phyloP scores from a whole-genome alignment of 1,284 basidiomycete species.

The Microbotryum silenes-acaulis region DNA sequence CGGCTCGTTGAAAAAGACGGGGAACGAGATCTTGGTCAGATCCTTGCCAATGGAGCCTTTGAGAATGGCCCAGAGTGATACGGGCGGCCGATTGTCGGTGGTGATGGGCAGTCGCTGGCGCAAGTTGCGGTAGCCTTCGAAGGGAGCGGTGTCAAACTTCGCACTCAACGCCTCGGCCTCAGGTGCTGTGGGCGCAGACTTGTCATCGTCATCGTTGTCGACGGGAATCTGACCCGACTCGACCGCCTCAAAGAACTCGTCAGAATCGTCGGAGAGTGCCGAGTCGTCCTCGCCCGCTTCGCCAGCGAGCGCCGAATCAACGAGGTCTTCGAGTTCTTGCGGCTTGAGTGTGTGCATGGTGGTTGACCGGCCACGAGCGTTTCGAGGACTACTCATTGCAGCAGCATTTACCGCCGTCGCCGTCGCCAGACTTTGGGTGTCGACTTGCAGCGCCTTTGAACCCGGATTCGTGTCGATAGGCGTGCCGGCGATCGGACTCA shows the following conservation, averaged over 20 bases:
- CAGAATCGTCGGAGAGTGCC: constrained; percentile 70
- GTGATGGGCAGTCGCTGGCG: constrained; percentile 61
- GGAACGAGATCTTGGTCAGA: constrained; percentile 73
- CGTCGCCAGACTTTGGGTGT: not conserved
- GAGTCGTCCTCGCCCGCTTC: constrained; percentile 41
- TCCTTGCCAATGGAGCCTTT: constrained; percentile 97
- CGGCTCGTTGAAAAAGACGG: constrained; percentile 92
- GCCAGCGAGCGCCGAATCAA: constrained; percentile 23
- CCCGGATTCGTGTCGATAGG: not conserved
- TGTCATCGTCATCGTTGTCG: constrained; percentile 45
- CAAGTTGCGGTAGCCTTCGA: constrained; percentile 61
- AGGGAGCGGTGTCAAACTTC: constrained; percentile 49
- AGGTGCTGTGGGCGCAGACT: constrained; percentile 21
- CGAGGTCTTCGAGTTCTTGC: constrained; percentile 23
- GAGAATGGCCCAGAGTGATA: constrained; percentile 89
- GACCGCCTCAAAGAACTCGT: constrained; percentile 97
- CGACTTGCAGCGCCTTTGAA: not conserved
- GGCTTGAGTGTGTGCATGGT: constrained; percentile 18
- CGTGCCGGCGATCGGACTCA: constrained; percentile 11
- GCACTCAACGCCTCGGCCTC: constrained; percentile 7
- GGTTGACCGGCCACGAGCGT: constrained; percentile 13
- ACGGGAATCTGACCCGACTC: constrained; percentile 71
- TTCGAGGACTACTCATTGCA: constrained; percentile 2
- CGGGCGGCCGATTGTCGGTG: constrained; percentile 74
- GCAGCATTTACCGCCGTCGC: not conserved